Percentiles rank a stretch among this genome's conserved stretches.
Evolutionary conservation across 140 eudicot species (phyloP).

Genomic region (Bidens hawaiensis): DNA sequence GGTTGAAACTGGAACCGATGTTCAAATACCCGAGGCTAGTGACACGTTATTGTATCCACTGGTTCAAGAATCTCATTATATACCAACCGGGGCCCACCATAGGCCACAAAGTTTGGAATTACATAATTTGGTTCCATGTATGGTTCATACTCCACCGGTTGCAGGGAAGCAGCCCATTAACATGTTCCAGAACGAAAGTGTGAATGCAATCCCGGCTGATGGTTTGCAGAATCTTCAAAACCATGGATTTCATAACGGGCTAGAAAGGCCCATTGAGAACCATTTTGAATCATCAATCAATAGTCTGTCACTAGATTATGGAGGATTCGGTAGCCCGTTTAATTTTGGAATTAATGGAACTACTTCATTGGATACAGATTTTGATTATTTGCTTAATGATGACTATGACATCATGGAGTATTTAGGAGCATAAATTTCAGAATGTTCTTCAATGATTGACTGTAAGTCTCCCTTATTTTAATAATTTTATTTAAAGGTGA

Average conservation of each 20-base stretch:
- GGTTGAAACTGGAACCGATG: conserved; percentile 13
- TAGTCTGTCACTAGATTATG: conserved; percentile 46
- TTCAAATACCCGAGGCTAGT: conserved; percentile 17
- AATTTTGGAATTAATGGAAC: conserved; percentile 39
- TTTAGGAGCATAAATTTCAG: conserved; percentile 44
- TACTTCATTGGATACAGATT: conserved; percentile 35
- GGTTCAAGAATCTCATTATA: conserved; percentile 29
- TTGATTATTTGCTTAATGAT: conserved; percentile 40
- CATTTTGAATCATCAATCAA: conserved; percentile 54
- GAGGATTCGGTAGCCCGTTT: conserved; percentile 45
- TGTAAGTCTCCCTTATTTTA: conserved; percentile 15
- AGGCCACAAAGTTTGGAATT: neutral
- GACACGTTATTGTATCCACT: conserved; percentile 24
- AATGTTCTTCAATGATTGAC: neutral
- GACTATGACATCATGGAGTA: conserved; percentile 40
- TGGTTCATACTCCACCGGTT: conserved; percentile 23
- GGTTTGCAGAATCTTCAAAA: conserved; percentile 27
- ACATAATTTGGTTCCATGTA: conserved; percentile 22
- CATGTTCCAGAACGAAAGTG: conserved; percentile 34
- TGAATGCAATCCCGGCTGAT: conserved; percentile 19
- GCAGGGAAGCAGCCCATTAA: conserved; percentile 26
- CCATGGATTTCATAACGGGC: conserved; percentile 37
- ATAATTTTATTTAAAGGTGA: neutral
- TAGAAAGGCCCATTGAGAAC: conserved; percentile 33
- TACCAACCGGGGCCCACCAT: conserved; percentile 21